phyloP scores from a whole-genome alignment of 2,329 filamentous ascomycete genomes.

The Cercospora sp. region DNA sequence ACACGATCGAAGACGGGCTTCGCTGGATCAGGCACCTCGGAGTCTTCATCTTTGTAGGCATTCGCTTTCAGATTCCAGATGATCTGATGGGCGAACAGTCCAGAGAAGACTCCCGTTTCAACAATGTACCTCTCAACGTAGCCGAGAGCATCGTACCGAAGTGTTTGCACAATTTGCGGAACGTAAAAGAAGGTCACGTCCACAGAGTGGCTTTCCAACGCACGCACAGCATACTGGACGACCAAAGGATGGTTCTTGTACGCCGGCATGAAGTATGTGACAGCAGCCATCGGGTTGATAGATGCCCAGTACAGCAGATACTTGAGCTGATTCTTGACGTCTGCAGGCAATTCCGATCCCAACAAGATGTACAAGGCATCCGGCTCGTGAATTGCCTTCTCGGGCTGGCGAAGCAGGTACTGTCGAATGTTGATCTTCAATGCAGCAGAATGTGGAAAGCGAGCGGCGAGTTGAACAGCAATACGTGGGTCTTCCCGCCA shows the following conservation, averaged over 20 bases:
- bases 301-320: slow-evolving; percentile 92
- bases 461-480: slow-evolving; percentile 77
- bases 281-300: slow-evolving; percentile 87
- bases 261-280: slow-evolving; percentile 87
- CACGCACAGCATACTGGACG: slow-evolving; percentile 94
- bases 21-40: slow-evolving; percentile 82
- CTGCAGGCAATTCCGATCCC: slow-evolving; percentile 70
- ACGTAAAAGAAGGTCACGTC: slow-evolving; percentile 99
- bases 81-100: slow-evolving; percentile 97
- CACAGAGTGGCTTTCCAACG: slow-evolving; percentile 89
- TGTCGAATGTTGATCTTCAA: slow-evolving; percentile 75
- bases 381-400: slow-evolving; percentile 76
- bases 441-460: slow-evolving; percentile 71
- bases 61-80: slow-evolving; percentile 99
- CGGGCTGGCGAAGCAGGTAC: slow-evolving; percentile 77
- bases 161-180: slow-evolving; percentile 92
- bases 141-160: slow-evolving; percentile 88
- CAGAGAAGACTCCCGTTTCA: slow-evolving; percentile 96
- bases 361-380: slow-evolving; percentile 82
- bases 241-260: slow-evolving; percentile 91
- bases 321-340: slow-evolving; percentile 84
- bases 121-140: slow-evolving; percentile 97
- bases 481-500: slow-evolving; percentile 84
- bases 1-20: slow-evolving; percentile 93
- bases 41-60: slow-evolving; percentile 95